Evolutionary conservation across 2,329 filamentous ascomycete genomes (phyloP), one percentile per base, ranked within the genome.

Genomic region (Aspergillus nomiae): DNA sequence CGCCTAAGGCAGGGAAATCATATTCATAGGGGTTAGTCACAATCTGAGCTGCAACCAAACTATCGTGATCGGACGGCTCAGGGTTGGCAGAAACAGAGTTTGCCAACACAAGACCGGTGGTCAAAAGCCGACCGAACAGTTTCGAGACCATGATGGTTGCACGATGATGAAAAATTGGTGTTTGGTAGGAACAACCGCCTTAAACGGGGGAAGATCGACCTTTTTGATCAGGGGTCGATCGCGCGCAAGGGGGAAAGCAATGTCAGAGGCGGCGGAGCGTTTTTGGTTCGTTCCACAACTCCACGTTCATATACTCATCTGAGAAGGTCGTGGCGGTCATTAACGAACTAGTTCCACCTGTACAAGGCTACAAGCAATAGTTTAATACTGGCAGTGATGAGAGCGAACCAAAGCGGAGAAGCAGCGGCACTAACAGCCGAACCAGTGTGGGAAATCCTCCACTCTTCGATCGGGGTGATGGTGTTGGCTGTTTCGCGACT

Each of bases 1-100:
- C 71, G 53, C 73, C 74, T 56, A 78, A 64, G 16, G 72, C 58
- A 14, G 79, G 79, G 65, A 81, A 81, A 58, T 80, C 71, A 66
- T 75, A 79, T 14, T 61, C 61, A 60, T 72, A 73, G 21, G 72
- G 72, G 46, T 73, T 67, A 6, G 67, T 69, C 12, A 79, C 60
- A 36, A 74, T 69, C 65, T 80, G 78, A n/a, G 69, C 71, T 4
- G 71, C 70, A 41, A 77, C 71, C 32, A 77, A 56, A 30, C 32
- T 38, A 56, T 75, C 73, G n/a, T 63, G 50, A 14, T 67, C 30
- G 16, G 14, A 7, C 8, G 46, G 4, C 16, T 61, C 21, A 10
- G 46, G 19, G 8, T 41, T 51, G 21, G 30, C 46, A 16, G 70
- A 56, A 43, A 62, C 69, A 45, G 65, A 63, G 60, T 63, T 54